Percentiles rank a stretch among this genome's conserved stretches.
Evolutionary conservation across 2,329 filamentous ascomycete species (phyloP).

Genomic region (Cladosporium sp.): DNA sequence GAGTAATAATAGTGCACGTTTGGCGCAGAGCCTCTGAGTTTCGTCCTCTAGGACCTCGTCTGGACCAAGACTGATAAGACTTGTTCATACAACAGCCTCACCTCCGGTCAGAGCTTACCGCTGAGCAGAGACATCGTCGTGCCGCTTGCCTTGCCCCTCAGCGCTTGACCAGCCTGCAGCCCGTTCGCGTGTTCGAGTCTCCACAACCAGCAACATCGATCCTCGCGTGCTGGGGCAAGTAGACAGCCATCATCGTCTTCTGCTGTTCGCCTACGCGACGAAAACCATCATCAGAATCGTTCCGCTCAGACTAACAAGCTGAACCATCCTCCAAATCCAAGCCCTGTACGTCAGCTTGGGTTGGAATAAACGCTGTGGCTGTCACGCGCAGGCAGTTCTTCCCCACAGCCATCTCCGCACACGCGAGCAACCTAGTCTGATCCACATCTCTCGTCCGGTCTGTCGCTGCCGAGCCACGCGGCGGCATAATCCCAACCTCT

Average conservation of each 20-base stretch:
- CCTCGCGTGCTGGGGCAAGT: background rate
- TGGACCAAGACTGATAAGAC: background rate
- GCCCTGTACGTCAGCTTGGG: background rate
- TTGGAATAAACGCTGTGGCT: conserved; percentile 5
- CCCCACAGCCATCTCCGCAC: conserved; percentile 13
- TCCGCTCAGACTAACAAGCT: background rate
- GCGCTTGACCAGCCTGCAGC: conserved; percentile 11
- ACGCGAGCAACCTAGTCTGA: conserved; percentile 9
- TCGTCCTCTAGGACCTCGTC: background rate
- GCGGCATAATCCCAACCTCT: conserved; percentile 11
- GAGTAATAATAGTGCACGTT: background rate
- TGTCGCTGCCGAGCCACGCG: conserved; percentile 6
- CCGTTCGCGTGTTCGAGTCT: conserved; percentile 6
- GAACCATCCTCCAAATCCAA: background rate
- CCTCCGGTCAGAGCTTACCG: background rate
- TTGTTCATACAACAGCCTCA: background rate
- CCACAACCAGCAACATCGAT: conserved; percentile 4
- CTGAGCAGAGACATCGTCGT: background rate
- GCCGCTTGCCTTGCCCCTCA: conserved; percentile 5
- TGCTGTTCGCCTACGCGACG: background rate
- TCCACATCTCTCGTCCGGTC: conserved; percentile 2
- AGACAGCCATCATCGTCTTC: background rate
- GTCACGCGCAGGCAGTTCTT: conserved; percentile 6
- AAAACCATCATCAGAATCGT: background rate
- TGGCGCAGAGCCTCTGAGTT: conserved; percentile 1